A percentile compares a stretch with the other conserved stretches of the same genome.
Evolutionary conservation across 2,329 filamentous ascomycete genomes (phyloP).

Genomic region (Bipolaris cookei): DNA sequence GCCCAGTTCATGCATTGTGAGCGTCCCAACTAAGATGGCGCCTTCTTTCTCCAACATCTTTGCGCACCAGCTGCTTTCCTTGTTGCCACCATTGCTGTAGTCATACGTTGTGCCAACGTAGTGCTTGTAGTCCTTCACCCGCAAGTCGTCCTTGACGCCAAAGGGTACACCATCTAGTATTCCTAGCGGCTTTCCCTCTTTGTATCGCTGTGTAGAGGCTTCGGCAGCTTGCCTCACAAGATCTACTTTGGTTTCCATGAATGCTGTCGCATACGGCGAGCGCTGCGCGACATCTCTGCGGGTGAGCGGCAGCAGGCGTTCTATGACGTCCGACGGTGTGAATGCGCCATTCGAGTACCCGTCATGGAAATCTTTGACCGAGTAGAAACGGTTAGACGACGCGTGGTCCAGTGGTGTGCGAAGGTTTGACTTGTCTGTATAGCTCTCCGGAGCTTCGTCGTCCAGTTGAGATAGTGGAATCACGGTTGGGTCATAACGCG

Average conservation of each 20-base stretch:
- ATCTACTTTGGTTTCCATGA: constrained; percentile 70
- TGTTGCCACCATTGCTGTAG: constrained; percentile 56
- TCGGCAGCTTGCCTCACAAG: constrained; percentile 70
- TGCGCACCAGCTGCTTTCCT: constrained; percentile 72
- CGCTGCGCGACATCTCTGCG: constrained; percentile 61
- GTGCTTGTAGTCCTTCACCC: constrained; percentile 72
- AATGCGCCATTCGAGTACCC: constrained; percentile 72
- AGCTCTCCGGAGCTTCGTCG: constrained; percentile 26
- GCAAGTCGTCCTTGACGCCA: constrained; percentile 81
- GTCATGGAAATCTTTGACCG: constrained; percentile 76
- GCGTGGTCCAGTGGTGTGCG: constrained; percentile 26
- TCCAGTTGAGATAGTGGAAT: constrained; percentile 50
- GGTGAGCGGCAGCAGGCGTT: constrained; percentile 74
- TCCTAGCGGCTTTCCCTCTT: constrained; percentile 67
- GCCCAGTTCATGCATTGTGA: constrained; percentile 81
- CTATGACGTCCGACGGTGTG: constrained; percentile 74
- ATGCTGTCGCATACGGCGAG: constrained; percentile 72
- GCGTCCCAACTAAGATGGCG: constrained; percentile 76
- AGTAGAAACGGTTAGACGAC: constrained; percentile 51
- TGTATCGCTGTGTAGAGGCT: constrained; percentile 75
- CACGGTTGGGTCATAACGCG: constrained; percentile 65
- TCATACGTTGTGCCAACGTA: constrained; percentile 69
- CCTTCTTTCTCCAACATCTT: constrained; percentile 74
- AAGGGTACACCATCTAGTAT: constrained; percentile 83
- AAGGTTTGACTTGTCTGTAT: constrained; percentile 27